These are phyloP conservation scores for Gleditsia sinensis DNA, from an alignment of 306 rosid species.

Conservation along the genomic window DNA sequence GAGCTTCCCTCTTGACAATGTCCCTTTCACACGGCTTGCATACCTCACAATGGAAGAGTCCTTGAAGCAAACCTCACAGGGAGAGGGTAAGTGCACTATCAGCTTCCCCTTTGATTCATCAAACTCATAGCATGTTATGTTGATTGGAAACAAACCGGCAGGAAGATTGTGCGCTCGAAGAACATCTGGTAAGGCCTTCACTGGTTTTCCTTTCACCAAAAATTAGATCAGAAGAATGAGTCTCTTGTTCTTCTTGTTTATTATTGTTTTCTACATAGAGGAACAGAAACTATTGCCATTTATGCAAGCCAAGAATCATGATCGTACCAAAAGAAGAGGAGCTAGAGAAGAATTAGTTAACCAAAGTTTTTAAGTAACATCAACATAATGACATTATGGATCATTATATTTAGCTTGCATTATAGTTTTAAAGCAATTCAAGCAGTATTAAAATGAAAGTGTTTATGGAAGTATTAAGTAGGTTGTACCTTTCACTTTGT, in stretches of 20 bases:
- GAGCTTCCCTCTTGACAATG: slow-evolving; percentile 55
- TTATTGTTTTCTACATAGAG: no score
- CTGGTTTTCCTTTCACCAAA: slow-evolving; percentile 32
- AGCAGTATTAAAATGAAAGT: not conserved
- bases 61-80: slow-evolving; percentile 66
- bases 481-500: slow-evolving; percentile 87
- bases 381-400: no score
- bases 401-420: no score
- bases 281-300: no score
- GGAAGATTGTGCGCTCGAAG: slow-evolving; percentile 51
- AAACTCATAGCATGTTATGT: slow-evolving; percentile 53
- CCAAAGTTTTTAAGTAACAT: no score
- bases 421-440: no score
- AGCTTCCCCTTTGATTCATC: slow-evolving; percentile 58
- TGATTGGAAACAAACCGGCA: slow-evolving; percentile 41
- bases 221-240: not conserved
- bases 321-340: not conserved
- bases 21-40: slow-evolving; percentile 51
- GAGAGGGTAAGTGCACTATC: slow-evolving; percentile 44
- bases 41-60: slow-evolving; percentile 61
- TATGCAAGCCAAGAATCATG: not conserved
- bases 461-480: not conserved
- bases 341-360: no score
- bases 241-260: not conserved
- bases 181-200: slow-evolving; percentile 39